Base-by-base conservation (phyloP, 2,329 filamentous ascomycete species). In the Beauveria sp. region DNA sequence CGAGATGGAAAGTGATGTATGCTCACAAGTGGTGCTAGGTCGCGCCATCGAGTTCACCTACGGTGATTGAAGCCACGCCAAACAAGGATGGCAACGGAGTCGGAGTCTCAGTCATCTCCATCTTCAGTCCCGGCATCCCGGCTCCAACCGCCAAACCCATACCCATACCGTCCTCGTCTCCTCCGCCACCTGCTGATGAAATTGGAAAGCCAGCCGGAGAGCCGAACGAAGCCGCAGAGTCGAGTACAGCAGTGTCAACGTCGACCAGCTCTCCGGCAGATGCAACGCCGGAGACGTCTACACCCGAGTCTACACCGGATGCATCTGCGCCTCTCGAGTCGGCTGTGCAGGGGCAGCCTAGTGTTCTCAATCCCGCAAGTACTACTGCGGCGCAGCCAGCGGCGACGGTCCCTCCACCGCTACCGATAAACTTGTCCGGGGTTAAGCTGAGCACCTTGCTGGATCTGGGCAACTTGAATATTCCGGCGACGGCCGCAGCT, bases 391-490 rank as follows among this genome's bases (percentile, higher is more conserved):
- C 47, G 2, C 34, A 30, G 20, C 53, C 62, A n/a, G 54, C 53
- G 16, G 38, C 52, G 10, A 52, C 57, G 7, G 34, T 52, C 6
- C 63, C 63, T 16, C 69, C 67, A 3, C 62, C 68, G 9, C 64
- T 65, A 18, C 66, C 68, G 1, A 73, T 79, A 61, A 70, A 79
- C 63, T 62, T 79, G 9, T 75, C 71, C 38, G 75, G 74, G 9
- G 61, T 80, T 62, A 72, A 69, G 7, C 69, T 81, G 53, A 76
- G 71, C 65, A 81, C 75, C 61, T 68, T 72, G 51, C 68, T 81
- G 47, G 71, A 77, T 55, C 69, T 82, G 12, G 79, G 79, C 34
- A 79, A 75, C 60, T 67, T 81, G 54, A 66, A 66, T 26, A 12
- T 40, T 40, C 20, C 12, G 12, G 53, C 53, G 14, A 53, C 34